Percentiles rank a stretch among this genome's conserved stretches.
phyloP scores from a whole-genome alignment of 305 asterid species.

The Solanum chacoense region DNA sequence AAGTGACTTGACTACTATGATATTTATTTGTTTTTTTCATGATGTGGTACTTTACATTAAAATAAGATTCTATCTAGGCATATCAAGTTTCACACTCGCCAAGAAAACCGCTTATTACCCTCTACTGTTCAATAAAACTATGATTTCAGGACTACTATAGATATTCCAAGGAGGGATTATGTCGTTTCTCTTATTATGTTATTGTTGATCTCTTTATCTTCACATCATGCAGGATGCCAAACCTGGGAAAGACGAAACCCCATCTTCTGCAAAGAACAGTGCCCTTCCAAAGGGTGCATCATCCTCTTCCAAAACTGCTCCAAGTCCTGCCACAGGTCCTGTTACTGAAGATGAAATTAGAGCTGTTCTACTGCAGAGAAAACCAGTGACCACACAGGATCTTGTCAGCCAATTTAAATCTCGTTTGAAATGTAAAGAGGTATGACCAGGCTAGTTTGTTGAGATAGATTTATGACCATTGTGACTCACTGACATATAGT shows the following conservation, averaged over 20 bases:
- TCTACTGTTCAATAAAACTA: background rate
- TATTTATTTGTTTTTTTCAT: background rate
- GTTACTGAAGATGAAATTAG: slow-evolving; percentile 90
- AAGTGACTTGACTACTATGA: slow-evolving; percentile 1
- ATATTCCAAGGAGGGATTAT: background rate
- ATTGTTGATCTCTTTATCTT: background rate
- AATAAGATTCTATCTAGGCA: background rate
- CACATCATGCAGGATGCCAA: slow-evolving; percentile 44
- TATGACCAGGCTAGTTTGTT: slow-evolving; percentile 2
- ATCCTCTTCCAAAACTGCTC: slow-evolving; percentile 36
- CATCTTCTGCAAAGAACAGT: slow-evolving; percentile 33
- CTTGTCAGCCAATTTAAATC: slow-evolving; percentile 85
- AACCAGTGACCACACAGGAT: slow-evolving; percentile 82
- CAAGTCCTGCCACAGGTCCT: slow-evolving; percentile 53
- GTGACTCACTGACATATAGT: background rate
- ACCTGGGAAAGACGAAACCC: slow-evolving; percentile 48
- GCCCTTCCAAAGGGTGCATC: slow-evolving; percentile 41
- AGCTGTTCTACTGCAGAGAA: slow-evolving; percentile 58
- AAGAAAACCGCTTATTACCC: background rate
- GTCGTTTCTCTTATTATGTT: background rate
- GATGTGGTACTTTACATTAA: background rate
- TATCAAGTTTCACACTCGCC: background rate
- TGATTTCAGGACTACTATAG: background rate
- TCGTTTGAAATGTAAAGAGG: slow-evolving; percentile 81
- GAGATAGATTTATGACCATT: background rate